Evolutionary conservation across 352 stramenopile genomes (phyloP).

Genomic region (Thraustotheca clavata): DNA sequence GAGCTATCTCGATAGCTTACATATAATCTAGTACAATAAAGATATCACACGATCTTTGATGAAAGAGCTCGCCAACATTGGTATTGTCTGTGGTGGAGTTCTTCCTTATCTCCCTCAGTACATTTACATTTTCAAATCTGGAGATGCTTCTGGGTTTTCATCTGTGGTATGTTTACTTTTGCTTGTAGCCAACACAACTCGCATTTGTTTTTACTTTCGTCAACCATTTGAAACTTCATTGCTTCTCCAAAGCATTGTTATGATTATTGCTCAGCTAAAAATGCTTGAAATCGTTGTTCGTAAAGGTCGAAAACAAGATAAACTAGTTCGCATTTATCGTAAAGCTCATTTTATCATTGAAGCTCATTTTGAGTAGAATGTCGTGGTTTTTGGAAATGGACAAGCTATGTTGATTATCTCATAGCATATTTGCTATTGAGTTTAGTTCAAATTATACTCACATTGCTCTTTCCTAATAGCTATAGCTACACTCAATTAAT

Average conservation of each 20-base stretch:
- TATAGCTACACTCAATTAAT: not conserved
- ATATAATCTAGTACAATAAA: conserved; percentile 2
- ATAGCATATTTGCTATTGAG: not conserved
- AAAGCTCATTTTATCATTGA: not conserved
- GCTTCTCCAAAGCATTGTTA: not conserved
- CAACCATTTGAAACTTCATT: not conserved
- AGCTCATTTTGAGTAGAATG: not conserved
- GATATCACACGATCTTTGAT: not conserved
- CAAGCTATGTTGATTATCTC: not conserved
- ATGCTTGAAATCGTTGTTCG: not conserved
- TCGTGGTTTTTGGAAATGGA: not conserved
- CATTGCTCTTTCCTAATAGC: not conserved
- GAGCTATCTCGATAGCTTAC: conserved; percentile 3
- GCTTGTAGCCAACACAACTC: not conserved
- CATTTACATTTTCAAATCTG: not conserved
- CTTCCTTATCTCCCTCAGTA: not conserved
- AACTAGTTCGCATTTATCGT: not conserved
- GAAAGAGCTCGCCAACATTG: not conserved
- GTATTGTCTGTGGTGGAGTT: not conserved
- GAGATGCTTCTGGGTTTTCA: not conserved
- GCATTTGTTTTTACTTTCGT: not conserved
- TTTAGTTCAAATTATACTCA: not conserved
- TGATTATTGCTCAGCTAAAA: not conserved
- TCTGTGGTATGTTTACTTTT: not conserved
- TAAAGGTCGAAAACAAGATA: not conserved